Evolutionary conservation across 331 rosid species (phyloP).

Genomic region (Cydonia oblonga): DNA sequence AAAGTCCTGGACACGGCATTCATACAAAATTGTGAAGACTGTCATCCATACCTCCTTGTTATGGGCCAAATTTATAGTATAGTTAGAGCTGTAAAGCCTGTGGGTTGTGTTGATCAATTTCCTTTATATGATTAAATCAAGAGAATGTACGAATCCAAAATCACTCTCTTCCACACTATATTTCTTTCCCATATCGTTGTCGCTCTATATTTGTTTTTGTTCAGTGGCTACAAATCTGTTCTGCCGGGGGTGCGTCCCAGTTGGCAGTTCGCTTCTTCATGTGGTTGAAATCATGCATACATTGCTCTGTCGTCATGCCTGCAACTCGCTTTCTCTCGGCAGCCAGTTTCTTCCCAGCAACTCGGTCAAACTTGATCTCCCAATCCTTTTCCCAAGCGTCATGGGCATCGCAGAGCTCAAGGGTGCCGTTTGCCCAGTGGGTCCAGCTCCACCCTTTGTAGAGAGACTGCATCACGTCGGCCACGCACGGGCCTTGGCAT

Average conservation of each 20-base stretch:
- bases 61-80: too few species aligned
- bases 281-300: slow-evolving; percentile 27
- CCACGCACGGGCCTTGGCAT: slow-evolving; percentile 53
- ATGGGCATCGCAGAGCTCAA: slow-evolving; percentile 56
- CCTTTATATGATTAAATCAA: background rate
- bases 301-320: slow-evolving; percentile 21
- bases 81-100: background rate
- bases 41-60: background rate
- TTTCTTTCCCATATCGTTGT: background rate
- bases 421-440: slow-evolving; percentile 40
- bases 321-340: slow-evolving; percentile 24
- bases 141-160: background rate
- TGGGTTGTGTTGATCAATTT: background rate
- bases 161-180: background rate
- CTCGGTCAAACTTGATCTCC: slow-evolving; percentile 46
- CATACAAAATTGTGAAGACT: background rate
- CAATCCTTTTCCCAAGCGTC: slow-evolving; percentile 55
- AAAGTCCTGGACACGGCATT: too few species aligned
- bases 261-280: slow-evolving; percentile 23
- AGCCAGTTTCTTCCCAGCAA: slow-evolving; percentile 33
- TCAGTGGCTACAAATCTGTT: slow-evolving; percentile 31
- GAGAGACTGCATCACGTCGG: slow-evolving; percentile 46
- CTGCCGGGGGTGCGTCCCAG: slow-evolving; percentile 53
- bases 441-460: slow-evolving; percentile 92
- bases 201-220: background rate